phyloP scores from a whole-genome alignment of 2,329 filamentous ascomycete genomes.

The Cadophora sp. region DNA sequence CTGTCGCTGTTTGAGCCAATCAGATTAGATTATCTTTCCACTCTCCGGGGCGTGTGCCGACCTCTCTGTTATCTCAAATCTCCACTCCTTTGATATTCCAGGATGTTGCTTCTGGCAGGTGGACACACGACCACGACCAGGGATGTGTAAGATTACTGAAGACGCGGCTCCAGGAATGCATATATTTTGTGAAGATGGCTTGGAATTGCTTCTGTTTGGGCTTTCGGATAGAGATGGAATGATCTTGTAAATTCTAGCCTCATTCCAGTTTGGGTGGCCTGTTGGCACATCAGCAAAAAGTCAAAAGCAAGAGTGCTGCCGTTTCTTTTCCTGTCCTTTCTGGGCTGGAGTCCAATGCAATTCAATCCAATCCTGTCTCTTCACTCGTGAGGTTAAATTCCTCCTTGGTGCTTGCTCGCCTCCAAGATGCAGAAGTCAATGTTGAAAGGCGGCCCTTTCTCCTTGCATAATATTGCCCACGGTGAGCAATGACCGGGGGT shows the following conservation, averaged over 20 bases:
- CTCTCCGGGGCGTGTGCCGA: background rate
- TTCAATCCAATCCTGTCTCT: background rate
- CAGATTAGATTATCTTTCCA: background rate
- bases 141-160: background rate
- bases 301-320: background rate
- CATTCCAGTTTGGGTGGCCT: background rate
- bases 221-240: too few relatives aligned
- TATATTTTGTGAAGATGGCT: background rate
- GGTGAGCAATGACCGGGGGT: background rate
- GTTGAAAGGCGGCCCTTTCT: background rate
- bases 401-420: background rate
- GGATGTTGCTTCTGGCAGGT: conserved; percentile 19
- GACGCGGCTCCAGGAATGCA: background rate
- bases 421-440: background rate
- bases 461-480: background rate
- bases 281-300: background rate
- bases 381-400: background rate
- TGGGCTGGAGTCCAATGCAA: background rate
- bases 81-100: background rate
- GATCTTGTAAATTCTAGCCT: too few relatives aligned
- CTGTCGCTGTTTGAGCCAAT: background rate
- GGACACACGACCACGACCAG: conserved; percentile 21
- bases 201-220: background rate
- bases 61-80: background rate
- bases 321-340: too few relatives aligned